Evolutionary conservation across 352 stramenopile genomes (phyloP), one percentile per base, ranked within the genome.

Genomic region (Phytophthora pseudosyringae): DNA sequence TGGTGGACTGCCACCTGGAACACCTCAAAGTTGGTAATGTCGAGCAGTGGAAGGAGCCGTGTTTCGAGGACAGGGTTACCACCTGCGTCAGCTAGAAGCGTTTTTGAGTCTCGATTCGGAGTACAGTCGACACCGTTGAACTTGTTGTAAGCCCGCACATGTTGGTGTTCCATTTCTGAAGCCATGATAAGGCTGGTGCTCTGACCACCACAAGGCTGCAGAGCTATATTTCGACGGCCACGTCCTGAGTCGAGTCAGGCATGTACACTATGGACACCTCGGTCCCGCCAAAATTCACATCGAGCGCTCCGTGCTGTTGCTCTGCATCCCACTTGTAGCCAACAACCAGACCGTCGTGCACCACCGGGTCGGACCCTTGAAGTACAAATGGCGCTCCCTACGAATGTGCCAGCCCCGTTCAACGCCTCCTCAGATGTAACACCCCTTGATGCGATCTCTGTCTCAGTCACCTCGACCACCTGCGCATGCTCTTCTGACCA

Each of bases 191-290:
- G n/a, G 29, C 53, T 69, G 5, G 56, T 62, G 9, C 33, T 46
- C 3, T 29, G 60, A 1, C 13, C 36, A 4, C 6, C 15, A 28
- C 62, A 64, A 13, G 47, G 47, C 21, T 59, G 36, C 8, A 59
- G 25, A 10, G 62, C 62, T 69, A 69, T 4, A 57, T 56, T 28
- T 59, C 53, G 3, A 56, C 53, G 1, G 52, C 39, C 6, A 64
- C 6, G n/a, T 64, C 46, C n/a, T 60, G 53, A 21, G 33, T 44
- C 1, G 18, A 26, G 9, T 26, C 2, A 8, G 35, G 5, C 3
- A 3, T 6, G n/a, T 60, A 60, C 7, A 39, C 11, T 7, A 69
- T 32, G 5, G 35, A 21, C 1, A 12, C 21, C 1, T 33, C 21
- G 0, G 13, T 4, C 0, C 35, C 45, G 3, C 13, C 10, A 26